Percentiles rank a stretch among this genome's conserved stretches.
Evolutionary conservation across 2,329 filamentous ascomycete genomes (phyloP).

Genomic region (Penicillium sp.): DNA sequence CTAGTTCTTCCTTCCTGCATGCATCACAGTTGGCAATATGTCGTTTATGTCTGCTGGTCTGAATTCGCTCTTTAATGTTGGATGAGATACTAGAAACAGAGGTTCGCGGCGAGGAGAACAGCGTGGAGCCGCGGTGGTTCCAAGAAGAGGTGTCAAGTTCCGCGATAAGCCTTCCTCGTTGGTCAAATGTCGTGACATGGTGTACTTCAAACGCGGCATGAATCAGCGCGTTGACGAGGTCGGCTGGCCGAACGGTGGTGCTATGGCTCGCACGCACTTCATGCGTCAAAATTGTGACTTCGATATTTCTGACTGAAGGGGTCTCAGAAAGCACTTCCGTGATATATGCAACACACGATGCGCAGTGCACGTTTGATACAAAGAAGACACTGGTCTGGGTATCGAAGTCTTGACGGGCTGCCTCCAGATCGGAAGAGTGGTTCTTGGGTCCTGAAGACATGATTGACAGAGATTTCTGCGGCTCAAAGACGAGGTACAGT

Average conservation of each 20-base stretch:
- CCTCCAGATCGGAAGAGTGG: constrained; percentile 14
- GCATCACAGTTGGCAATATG: constrained; percentile 54
- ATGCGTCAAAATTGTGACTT: constrained; percentile 47
- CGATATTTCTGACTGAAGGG: constrained; percentile 36
- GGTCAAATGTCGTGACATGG: constrained; percentile 44
- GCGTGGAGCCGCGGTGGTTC: constrained; percentile 29
- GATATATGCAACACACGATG: constrained; percentile 49
- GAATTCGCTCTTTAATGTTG: constrained; percentile 22
- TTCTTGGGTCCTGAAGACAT: constrained; percentile 20
- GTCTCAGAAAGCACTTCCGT: constrained; percentile 44
- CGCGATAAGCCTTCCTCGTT: constrained; percentile 29
- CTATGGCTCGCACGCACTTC: constrained; percentile 46
- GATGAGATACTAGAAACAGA: constrained; percentile 21
- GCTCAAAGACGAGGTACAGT: background rate
- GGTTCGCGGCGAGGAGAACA: constrained; percentile 23
- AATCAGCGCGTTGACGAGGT: constrained; percentile 41
- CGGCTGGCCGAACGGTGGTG: constrained; percentile 29
- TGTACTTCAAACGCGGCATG: constrained; percentile 50
- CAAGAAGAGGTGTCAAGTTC: constrained; percentile 39
- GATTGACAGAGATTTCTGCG: constrained; percentile 5
- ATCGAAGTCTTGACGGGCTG: background rate
- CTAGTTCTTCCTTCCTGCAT: constrained; percentile 46
- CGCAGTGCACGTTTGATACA: constrained; percentile 51
- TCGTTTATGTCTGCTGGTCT: constrained; percentile 27
- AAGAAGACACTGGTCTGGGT: constrained; percentile 38